Evolutionary conservation across 108 stramenopile genomes (phyloP).

Genomic region (Mayamaea pseudoterrestris): DNA sequence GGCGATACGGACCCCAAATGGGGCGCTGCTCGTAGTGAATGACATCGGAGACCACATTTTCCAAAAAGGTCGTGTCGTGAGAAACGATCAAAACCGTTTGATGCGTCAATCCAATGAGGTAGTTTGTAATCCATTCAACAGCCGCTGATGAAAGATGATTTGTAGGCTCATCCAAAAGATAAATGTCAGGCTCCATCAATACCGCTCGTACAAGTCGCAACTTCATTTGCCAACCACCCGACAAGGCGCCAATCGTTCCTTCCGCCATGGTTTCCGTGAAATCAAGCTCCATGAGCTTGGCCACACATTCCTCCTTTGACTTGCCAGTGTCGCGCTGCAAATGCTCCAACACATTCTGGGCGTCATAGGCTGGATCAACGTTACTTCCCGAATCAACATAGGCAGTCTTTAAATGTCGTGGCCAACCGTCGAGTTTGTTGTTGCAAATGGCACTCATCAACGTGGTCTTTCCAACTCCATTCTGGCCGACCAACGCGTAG

Average conservation of each 20-base stretch:
- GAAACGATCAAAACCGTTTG: slow-evolving; percentile 85
- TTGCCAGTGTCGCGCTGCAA: slow-evolving; percentile 30
- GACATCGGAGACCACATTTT: slow-evolving; percentile 85
- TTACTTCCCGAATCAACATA: slow-evolving; percentile 91
- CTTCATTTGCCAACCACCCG: slow-evolving; percentile 99
- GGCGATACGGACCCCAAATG: slow-evolving; percentile 81
- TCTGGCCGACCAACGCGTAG: slow-evolving; percentile 82
- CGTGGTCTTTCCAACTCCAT: slow-evolving; percentile 94
- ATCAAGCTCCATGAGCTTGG: slow-evolving; percentile 63
- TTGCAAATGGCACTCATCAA: slow-evolving; percentile 95
- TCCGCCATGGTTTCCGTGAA: slow-evolving; percentile 80
- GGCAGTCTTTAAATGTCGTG: slow-evolving; percentile 71
- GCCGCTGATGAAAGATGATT: slow-evolving; percentile 79
- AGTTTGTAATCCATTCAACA: slow-evolving; percentile 83
- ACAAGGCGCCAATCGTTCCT: slow-evolving; percentile 84
- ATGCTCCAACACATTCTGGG: slow-evolving; percentile 48
- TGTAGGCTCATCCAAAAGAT: slow-evolving; percentile 64
- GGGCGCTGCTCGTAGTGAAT: slow-evolving; percentile 90
- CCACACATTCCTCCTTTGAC: slow-evolving; percentile 60
- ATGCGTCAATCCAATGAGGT: slow-evolving; percentile 51
- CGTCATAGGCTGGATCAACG: slow-evolving; percentile 86
- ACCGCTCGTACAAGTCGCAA: slow-evolving; percentile 67
- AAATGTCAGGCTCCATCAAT: slow-evolving; percentile 83
- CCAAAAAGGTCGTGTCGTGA: slow-evolving; percentile 92
- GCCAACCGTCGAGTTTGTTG: slow-evolving; percentile 97